Conservation (phyloP, 768 basidiomycete species). For the Naganishia randhawae region DNA sequence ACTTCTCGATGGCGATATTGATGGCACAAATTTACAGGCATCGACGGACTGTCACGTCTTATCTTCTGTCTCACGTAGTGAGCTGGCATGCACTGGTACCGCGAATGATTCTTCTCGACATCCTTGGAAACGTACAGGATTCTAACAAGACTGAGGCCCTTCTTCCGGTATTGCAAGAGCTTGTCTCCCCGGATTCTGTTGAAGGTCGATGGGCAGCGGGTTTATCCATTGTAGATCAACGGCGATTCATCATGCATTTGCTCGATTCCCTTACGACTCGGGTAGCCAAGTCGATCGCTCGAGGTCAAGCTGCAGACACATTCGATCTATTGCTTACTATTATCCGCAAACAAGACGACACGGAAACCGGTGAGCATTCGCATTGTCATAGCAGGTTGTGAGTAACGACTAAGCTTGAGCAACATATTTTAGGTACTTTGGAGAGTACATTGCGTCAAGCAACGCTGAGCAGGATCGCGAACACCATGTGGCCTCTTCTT, state of each 20-base stretch:
- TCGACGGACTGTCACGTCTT: slow-evolving; percentile 65
- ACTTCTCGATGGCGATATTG: not conserved
- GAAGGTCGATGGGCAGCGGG: not conserved
- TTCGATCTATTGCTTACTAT: slow-evolving; percentile 4
- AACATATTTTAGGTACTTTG: not conserved
- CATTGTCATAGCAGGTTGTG: too few relatives aligned
- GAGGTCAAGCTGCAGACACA: slow-evolving; percentile 16
- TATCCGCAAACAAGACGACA: not conserved
- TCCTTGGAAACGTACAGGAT: slow-evolving; percentile 57
- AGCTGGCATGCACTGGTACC: slow-evolving; percentile 57
- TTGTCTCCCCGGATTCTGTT: not conserved
- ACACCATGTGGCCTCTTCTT: slow-evolving; percentile 12
- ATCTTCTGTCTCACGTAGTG: slow-evolving; percentile 72
- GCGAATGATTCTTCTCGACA: slow-evolving; percentile 59
- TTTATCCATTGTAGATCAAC: not conserved
- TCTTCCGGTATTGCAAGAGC: slow-evolving; percentile 1
- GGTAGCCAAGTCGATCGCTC: slow-evolving; percentile 6
- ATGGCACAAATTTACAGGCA: slow-evolving; percentile 49
- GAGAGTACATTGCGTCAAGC: slow-evolving; percentile 5
- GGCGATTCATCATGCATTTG: not conserved
- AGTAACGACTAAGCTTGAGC: not conserved
- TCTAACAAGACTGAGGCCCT: slow-evolving; percentile 54
- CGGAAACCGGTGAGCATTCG: not conserved
- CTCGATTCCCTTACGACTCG: slow-evolving; percentile 13
- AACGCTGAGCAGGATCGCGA: not conserved